phyloP scores from a whole-genome alignment of 1,284 basidiomycete species.

The Calocybe gambosa region DNA sequence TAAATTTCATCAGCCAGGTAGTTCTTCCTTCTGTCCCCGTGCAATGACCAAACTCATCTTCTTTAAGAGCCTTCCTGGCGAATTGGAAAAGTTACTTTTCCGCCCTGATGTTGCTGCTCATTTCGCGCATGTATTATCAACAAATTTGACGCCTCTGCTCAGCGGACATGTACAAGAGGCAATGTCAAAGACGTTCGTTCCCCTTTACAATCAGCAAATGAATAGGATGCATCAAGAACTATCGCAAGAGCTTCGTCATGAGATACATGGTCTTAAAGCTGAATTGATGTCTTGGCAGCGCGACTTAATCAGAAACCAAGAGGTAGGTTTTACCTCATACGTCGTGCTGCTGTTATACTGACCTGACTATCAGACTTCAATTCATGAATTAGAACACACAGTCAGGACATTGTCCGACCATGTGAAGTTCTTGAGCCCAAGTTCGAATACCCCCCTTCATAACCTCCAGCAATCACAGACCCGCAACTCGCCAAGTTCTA shows the following conservation, averaged over 20 bases:
- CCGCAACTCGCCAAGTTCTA: constrained; percentile 38
- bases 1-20: constrained; percentile 69
- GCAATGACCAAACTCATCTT: constrained; percentile 6
- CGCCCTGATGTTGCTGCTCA: constrained; percentile 72
- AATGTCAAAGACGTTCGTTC: constrained; percentile 65
- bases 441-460: constrained; percentile 36
- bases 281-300: constrained; percentile 74
- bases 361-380: constrained; percentile 43
- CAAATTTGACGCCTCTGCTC: constrained; percentile 62
- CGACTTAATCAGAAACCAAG: constrained; percentile 67
- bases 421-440: constrained; percentile 68
- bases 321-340: constrained; percentile 40
- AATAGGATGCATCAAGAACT: constrained; percentile 71
- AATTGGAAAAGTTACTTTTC: constrained; percentile 70
- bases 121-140: constrained; percentile 64
- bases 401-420: constrained; percentile 70
- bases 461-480: constrained; percentile 40
- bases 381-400: constrained; percentile 72
- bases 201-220: constrained; percentile 65
- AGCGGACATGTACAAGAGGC: constrained; percentile 77
- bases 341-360: neutral
- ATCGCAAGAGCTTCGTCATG: constrained; percentile 62
- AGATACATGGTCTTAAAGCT: constrained; percentile 69
- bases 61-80: constrained; percentile 59
- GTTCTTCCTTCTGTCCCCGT: constrained; percentile 20